Percentiles rank a stretch among this genome's conserved stretches.
These are phyloP conservation scores for Aspergillus sp. DNA, from an alignment of 2,329 filamentous ascomycete species.

Conservation along the genomic window DNA sequence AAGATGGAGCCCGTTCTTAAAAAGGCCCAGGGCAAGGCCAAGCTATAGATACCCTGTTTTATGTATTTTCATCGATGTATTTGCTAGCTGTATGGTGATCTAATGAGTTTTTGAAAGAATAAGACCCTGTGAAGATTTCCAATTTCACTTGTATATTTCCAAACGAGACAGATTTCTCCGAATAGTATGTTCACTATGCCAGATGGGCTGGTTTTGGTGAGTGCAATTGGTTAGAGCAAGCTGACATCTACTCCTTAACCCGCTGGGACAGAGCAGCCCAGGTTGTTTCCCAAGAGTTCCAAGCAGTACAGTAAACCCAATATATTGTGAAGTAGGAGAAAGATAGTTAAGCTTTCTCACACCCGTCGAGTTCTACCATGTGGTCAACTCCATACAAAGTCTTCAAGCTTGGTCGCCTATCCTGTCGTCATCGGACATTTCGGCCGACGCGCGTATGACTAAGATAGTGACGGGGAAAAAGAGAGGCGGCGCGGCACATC, in stretches of 20 bases:
- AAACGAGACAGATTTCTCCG: background rate
- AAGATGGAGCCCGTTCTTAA: constrained; percentile 92
- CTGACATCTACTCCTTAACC: background rate
- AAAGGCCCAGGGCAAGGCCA: constrained; percentile 81
- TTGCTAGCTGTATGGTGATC: constrained; percentile 12
- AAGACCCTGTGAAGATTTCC: background rate
- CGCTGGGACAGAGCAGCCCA: background rate
- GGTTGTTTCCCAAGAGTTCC: background rate
- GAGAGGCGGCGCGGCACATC: no score
- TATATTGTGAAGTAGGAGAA: background rate
- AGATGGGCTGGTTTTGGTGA: background rate
- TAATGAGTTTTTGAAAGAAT: background rate
- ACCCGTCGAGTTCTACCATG: background rate
- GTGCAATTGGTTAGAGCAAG: background rate
- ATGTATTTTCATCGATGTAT: constrained; percentile 11
- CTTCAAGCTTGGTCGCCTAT: background rate
- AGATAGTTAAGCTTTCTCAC: background rate
- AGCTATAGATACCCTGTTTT: constrained; percentile 62
- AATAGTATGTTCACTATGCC: background rate
- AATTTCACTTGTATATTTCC: background rate
- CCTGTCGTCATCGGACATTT: background rate
- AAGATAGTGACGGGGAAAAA: no score
- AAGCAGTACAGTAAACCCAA: background rate
- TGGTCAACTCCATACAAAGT: background rate
- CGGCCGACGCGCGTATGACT: no score